Evolutionary conservation across 345 rosid genomes (phyloP).

Genomic region (Capsella bursapastoris): DNA sequence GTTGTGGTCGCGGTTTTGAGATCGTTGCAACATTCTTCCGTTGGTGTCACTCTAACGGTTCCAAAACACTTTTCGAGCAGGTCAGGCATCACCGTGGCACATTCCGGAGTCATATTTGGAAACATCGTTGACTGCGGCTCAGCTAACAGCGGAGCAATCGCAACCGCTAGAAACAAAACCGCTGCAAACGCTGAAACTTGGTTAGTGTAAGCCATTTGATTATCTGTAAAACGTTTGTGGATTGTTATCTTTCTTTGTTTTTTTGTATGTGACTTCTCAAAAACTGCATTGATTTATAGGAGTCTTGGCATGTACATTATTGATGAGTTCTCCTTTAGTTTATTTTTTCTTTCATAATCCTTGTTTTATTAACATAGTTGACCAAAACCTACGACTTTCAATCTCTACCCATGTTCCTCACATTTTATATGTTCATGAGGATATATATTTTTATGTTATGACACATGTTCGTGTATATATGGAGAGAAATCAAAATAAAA

Average conservation of each 20-base stretch:
- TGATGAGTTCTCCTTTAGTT: not conserved
- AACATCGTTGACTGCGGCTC: slow-evolving; percentile 16
- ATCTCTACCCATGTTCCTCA: slow-evolving; percentile 30
- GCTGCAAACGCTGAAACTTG: not conserved
- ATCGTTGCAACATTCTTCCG: slow-evolving; percentile 37
- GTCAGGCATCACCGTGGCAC: slow-evolving; percentile 34
- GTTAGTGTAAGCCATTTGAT: not conserved
- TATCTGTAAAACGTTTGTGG: too few species aligned
- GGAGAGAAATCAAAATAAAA: not conserved
- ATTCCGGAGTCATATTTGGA: slow-evolving; percentile 29
- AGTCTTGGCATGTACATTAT: slow-evolving; percentile 21
- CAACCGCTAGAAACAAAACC: slow-evolving; percentile 28
- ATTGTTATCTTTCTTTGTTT: slow-evolving; percentile 5
- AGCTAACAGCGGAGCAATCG: slow-evolving; percentile 16
- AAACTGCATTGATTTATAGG: slow-evolving; percentile 25
- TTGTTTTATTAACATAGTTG: slow-evolving; percentile 24
- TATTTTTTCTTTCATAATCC: too few species aligned
- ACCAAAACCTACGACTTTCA: not conserved
- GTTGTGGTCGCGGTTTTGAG: slow-evolving; percentile 37
- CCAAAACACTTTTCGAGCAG: slow-evolving; percentile 39
- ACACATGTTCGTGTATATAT: not conserved
- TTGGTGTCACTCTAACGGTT: slow-evolving; percentile 36
- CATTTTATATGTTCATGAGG: slow-evolving; percentile 1
- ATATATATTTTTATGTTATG: not conserved
- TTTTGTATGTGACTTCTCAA: slow-evolving; percentile 19